A percentile compares a stretch with the other conserved stretches of the same genome.
Conservation (phyloP, 371 early-diverging fungal species). For the Nematocida major region DNA sequence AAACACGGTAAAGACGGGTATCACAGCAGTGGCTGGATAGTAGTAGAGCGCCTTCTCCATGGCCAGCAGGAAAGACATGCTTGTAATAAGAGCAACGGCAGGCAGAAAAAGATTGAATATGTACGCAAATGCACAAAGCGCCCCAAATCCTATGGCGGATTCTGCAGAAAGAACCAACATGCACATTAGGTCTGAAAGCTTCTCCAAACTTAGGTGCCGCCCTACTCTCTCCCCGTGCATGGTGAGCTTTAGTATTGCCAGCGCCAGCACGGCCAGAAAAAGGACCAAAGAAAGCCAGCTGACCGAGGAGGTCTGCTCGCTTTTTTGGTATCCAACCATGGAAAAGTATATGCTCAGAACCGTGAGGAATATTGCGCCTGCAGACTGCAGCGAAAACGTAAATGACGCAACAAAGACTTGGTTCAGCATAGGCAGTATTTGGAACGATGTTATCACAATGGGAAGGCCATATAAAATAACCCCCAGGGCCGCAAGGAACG, state of each 20-base stretch:
- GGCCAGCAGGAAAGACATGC: conserved; percentile 29
- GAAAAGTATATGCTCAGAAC: conserved; percentile 32
- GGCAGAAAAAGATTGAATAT: neutral
- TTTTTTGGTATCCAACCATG: conserved; percentile 13
- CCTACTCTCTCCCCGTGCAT: neutral
- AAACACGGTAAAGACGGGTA: conserved; percentile 38
- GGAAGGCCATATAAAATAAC: conserved; percentile 7
- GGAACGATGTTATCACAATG: conserved; percentile 18
- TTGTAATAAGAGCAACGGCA: conserved; percentile 1
- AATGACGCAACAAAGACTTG: conserved; percentile 46
- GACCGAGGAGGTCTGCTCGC: neutral
- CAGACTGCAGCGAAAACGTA: neutral
- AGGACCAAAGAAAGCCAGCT: neutral
- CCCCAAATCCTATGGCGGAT: conserved; percentile 20
- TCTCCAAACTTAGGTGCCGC: neutral
- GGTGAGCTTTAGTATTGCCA: conserved; percentile 1
- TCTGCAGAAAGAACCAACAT: conserved; percentile 33
- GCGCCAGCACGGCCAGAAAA: neutral
- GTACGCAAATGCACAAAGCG: conserved; percentile 14
- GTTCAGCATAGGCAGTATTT: conserved; percentile 34
- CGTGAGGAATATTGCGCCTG: conserved; percentile 1
- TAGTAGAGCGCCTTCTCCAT: conserved; percentile 51
- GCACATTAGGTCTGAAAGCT: conserved; percentile 19
- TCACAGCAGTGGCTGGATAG: conserved; percentile 53
- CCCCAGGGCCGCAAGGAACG: conserved; percentile 10